A percentile compares a stretch with the other conserved stretches of the same genome.
Evolutionary conservation across 1,139 yeast species (phyloP).

Genomic region (Magnusiomyces fungicola): DNA sequence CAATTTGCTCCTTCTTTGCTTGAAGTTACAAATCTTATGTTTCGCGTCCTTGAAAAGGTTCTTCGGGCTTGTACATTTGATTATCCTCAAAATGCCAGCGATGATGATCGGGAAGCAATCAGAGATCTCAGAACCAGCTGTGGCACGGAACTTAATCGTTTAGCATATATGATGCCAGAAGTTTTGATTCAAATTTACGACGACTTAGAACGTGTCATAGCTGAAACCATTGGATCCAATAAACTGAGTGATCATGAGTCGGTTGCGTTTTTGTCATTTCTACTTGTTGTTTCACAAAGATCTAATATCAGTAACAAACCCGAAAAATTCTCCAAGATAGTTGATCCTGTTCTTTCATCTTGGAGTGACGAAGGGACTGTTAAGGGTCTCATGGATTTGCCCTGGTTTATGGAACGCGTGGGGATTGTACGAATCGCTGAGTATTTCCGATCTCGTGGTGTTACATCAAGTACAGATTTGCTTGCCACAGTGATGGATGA

Average conservation of each 20-base stretch:
- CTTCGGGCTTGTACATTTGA: slow-evolving; percentile 82
- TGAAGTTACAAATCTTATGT: slow-evolving; percentile 61
- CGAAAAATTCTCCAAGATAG: slow-evolving; percentile 74
- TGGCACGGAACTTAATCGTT: slow-evolving; percentile 88
- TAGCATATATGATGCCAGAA: slow-evolving; percentile 93
- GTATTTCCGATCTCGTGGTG: slow-evolving; percentile 77
- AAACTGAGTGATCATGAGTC: slow-evolving; percentile 85
- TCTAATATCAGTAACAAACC: slow-evolving; percentile 64
- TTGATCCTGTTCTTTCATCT: slow-evolving; percentile 83
- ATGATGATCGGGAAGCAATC: slow-evolving; percentile 71
- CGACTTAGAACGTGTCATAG: slow-evolving; percentile 76
- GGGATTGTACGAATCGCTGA: slow-evolving; percentile 92
- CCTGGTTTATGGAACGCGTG: slow-evolving; percentile 96
- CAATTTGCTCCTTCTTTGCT: slow-evolving; percentile 90
- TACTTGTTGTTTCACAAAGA: slow-evolving; percentile 85
- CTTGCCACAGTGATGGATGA: slow-evolving; percentile 83
- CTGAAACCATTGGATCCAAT: slow-evolving; percentile 57
- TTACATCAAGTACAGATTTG: slow-evolving; percentile 67
- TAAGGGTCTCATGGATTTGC: slow-evolving; percentile 79
- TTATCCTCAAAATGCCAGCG: slow-evolving; percentile 53
- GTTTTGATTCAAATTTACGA: slow-evolving; percentile 70
- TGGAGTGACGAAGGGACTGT: slow-evolving; percentile 93
- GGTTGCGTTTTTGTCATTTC: slow-evolving; percentile 86
- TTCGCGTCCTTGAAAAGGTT: slow-evolving; percentile 78
- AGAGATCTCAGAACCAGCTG: slow-evolving; percentile 86